phyloP scores from a whole-genome alignment of 148 eudicot species.

The Chenopodium formosanum region DNA sequence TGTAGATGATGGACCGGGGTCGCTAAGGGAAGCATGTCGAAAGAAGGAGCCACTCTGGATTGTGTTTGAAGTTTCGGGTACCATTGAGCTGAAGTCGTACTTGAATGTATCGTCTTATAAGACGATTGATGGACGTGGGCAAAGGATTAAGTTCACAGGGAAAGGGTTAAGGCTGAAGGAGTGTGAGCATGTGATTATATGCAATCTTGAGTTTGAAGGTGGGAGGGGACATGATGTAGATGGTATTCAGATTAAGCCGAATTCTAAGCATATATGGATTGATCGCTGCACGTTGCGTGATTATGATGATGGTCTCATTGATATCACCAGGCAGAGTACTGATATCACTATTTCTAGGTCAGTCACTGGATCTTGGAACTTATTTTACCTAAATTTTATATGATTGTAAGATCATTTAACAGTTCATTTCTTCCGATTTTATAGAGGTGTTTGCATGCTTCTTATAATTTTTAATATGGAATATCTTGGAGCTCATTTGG shows the following conservation, averaged over 20 bases:
- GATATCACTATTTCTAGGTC: constrained; percentile 90
- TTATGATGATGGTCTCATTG: constrained; percentile 90
- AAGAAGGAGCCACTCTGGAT: constrained; percentile 87
- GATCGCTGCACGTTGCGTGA: constrained; percentile 80
- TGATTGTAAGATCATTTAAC: background rate
- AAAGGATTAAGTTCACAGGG: constrained; percentile 64
- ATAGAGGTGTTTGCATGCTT: background rate
- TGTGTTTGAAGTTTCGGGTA: constrained; percentile 84
- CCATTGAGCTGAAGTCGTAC: constrained; percentile 61
- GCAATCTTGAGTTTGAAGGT: constrained; percentile 83
- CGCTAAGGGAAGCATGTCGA: constrained; percentile 85
- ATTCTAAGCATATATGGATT: constrained; percentile 89
- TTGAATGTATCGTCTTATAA: constrained; percentile 75
- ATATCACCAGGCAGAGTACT: constrained; percentile 79
- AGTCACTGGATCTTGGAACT: constrained; percentile 34
- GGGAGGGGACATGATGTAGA: constrained; percentile 90
- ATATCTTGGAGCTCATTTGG: too few relatives aligned
- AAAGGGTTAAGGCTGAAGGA: constrained; percentile 87
- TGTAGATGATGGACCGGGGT: constrained; percentile 93
- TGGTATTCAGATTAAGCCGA: constrained; percentile 92
- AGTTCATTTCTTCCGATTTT: too few relatives aligned
- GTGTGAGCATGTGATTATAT: constrained; percentile 84
- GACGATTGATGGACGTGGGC: constrained; percentile 94
- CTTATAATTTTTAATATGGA: background rate
- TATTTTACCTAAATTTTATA: background rate